Evolutionary conservation across 2,329 filamentous ascomycete species (phyloP).

Genomic region (Fusarium sp.): DNA sequence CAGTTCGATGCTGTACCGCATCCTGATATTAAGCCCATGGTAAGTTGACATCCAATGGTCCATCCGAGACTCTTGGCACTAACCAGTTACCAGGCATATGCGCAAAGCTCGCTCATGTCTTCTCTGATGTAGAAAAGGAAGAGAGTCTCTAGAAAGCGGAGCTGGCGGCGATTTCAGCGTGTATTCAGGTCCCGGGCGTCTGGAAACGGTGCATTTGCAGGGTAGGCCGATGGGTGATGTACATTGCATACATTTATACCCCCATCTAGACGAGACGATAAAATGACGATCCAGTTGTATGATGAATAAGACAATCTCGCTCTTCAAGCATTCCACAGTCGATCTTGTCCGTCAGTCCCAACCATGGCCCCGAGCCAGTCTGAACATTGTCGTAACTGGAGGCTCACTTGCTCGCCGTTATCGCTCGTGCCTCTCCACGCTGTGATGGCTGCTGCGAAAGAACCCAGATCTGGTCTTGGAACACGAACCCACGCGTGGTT

Average conservation of each 20-base stretch:
- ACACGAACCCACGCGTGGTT: slow-evolving; percentile 70
- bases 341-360: slow-evolving; percentile 55
- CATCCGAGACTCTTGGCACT: neutral
- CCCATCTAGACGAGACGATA: slow-evolving; percentile 38
- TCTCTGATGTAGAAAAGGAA: slow-evolving; percentile 68
- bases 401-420: slow-evolving; percentile 56
- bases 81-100: slow-evolving; percentile 71
- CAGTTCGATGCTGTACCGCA: slow-evolving; percentile 97
- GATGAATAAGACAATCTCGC: slow-evolving; percentile 27
- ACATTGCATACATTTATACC: slow-evolving; percentile 43
- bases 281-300: slow-evolving; percentile 33
- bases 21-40: slow-evolving; percentile 94
- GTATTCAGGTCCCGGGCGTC: slow-evolving; percentile 40
- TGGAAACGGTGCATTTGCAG: slow-evolving; percentile 43
- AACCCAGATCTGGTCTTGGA: slow-evolving; percentile 66
- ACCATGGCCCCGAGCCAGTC: slow-evolving; percentile 71
- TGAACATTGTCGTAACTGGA: slow-evolving; percentile 66
- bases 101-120: slow-evolving; percentile 82
- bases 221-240: slow-evolving; percentile 40
- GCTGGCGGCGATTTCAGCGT: slow-evolving; percentile 28
- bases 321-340: slow-evolving; percentile 58
- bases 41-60: slow-evolving; percentile 47
- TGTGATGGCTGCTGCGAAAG: slow-evolving; percentile 71
- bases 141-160: slow-evolving; percentile 23
- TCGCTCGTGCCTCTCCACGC: slow-evolving; percentile 66